These are phyloP conservation scores for Kokia cookei DNA, from an alignment of 441 rosid genomes.

Conservation along the genomic window DNA sequence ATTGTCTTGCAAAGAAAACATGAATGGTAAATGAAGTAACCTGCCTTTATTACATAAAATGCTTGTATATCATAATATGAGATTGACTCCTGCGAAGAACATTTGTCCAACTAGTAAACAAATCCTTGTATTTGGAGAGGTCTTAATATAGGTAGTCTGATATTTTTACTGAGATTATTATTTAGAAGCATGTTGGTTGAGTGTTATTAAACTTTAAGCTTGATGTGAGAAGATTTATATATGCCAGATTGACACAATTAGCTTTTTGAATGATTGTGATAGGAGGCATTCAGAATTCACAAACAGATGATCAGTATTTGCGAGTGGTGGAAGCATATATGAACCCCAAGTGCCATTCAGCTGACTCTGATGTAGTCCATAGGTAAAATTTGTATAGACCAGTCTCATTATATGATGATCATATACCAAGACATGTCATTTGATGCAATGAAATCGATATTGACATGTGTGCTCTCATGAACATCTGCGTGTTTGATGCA, in stretches of 20 bases:
- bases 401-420: not conserved
- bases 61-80: not conserved
- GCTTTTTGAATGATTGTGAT: conserved; percentile 9
- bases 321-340: conserved; percentile 76
- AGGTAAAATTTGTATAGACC: conserved; percentile 33
- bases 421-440: not conserved
- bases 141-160: not conserved
- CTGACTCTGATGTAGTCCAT: conserved; percentile 60
- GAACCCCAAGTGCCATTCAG: conserved; percentile 77
- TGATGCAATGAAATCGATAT: not conserved
- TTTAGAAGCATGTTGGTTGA: not conserved
- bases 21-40: conserved; percentile 33
- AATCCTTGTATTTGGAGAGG: not conserved
- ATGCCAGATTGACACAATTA: not conserved
- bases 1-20: conserved; percentile 14
- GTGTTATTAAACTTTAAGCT: not conserved
- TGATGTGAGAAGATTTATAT: not conserved
- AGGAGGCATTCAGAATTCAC: conserved; percentile 31
- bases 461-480: not conserved
- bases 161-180: not conserved
- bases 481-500: not conserved
- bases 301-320: conserved; percentile 35
- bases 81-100: not conserved
- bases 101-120: not conserved
- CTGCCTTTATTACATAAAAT: conserved; percentile 3